Base-by-base conservation (phyloP, 2,329 filamentous ascomycete genomes). In the Diplodia intermedia region DNA sequence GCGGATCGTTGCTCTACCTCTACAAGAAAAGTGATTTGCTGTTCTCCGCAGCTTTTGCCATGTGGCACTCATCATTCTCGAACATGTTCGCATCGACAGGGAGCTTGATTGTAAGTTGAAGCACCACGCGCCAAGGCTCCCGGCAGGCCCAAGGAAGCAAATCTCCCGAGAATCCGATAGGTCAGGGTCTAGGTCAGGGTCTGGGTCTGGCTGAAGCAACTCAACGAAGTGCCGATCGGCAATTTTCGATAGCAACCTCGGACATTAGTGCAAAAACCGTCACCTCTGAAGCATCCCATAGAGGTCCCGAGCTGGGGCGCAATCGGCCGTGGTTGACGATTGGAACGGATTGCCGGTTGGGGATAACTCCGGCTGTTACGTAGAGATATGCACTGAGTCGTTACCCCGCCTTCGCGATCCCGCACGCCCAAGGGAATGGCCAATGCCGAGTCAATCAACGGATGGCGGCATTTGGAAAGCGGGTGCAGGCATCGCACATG, bases 321-420 rank as follows among this genome's bases (percentile, higher is more conserved):
- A n/a, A 29, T 33, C 14, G 23, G 40, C 20, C 18, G 26, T 18
- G 23, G 31, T 9, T 49, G 56, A 36, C 36, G 40, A 47, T 11
- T 9, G 60, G 60, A 52, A 63, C 38, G 43, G 31, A 52, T 18
- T 63, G 31, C 43, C 60, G 38, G 29, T 63, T 52, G n/a, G 23
- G 40, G 43, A 7, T 8, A 50, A 31, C 15, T n/a, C 40, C 18
- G 60, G n/a, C n/a, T 38, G 60, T 23, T 33, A 33, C 40, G 23
- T 15, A 20, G 56, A 38, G 56, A n/a, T 31, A 12, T 31, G 57
- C 43, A 43, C 56, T 33, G 38, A 29, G 60, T 47, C 38, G 18
- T 20, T 38, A 47, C 50, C 60, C 60, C 60, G 43, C 43, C 60
- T 63, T 63, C 60, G 60, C 60, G 52, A 63, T 63, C 43, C 60